These are phyloP conservation scores for Powellomyces hirtus DNA, from an alignment of 192 early-diverging fungal species.

Conservation along the genomic window DNA sequence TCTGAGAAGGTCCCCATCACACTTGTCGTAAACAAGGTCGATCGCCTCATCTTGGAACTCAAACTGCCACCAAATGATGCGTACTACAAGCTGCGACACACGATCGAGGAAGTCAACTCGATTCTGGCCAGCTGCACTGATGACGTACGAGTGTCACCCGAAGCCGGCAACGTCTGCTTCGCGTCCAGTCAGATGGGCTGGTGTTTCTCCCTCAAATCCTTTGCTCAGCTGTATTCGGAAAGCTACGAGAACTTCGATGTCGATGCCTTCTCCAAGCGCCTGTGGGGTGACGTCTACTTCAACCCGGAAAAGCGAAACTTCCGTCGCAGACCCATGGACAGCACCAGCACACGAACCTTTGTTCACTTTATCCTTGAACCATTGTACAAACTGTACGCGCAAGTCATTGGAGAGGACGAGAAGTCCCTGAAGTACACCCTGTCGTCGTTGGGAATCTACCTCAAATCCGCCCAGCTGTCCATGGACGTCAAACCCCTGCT, in stretches of 20 bases:
- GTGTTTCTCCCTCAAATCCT: constrained; percentile 90
- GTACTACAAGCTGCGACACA: constrained; percentile 94
- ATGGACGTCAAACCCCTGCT: constrained; percentile 87
- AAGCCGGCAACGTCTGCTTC: constrained; percentile 95
- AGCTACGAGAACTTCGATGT: constrained; percentile 67
- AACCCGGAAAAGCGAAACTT: constrained; percentile 79
- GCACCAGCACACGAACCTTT: constrained; percentile 69
- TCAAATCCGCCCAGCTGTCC: constrained; percentile 73
- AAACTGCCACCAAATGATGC: constrained; percentile 95
- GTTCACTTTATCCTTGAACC: constrained; percentile 96
- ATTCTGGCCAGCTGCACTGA: constrained; percentile 50
- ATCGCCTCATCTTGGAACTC: constrained; percentile 94
- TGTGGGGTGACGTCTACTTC: constrained; percentile 98
- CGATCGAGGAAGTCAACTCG: constrained; percentile 92
- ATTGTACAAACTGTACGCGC: constrained; percentile 89
- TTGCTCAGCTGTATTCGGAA: constrained; percentile 87
- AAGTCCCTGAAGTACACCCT: constrained; percentile 69
- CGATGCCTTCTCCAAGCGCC: constrained; percentile 80
- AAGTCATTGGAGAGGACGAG: constrained; percentile 77
- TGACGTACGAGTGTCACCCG: constrained; percentile 80
- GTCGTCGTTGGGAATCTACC: constrained; percentile 72
- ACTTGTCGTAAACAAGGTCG: constrained; percentile 96
- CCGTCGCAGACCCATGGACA: constrained; percentile 63
- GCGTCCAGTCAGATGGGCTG: constrained; percentile 86
- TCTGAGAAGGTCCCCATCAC: constrained; percentile 75